These are phyloP conservation scores for Ustilago curta DNA, from an alignment of 1,284 basidiomycete genomes.

Conservation along the genomic window DNA sequence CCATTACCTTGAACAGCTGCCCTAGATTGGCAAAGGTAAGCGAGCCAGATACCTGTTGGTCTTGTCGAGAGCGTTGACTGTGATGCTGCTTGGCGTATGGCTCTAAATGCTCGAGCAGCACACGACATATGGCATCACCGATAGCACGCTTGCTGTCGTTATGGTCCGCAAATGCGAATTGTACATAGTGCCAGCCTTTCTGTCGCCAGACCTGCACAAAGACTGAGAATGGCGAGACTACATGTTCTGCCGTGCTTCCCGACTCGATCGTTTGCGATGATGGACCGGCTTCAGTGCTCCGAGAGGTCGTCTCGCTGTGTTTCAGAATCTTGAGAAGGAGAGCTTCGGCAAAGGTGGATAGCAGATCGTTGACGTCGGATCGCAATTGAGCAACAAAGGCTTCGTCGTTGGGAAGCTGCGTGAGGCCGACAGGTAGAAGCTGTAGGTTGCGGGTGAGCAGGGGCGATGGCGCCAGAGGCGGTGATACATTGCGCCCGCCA, in stretches of 20 bases:
- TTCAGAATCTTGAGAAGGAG: constrained; percentile 8
- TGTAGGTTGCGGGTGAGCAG: constrained; percentile 37
- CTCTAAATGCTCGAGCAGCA: constrained; percentile 20
- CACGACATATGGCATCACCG: constrained; percentile 33
- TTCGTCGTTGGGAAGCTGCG: constrained; percentile 37
- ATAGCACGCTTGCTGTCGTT: constrained; percentile 32
- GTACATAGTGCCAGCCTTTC: constrained; percentile 38
- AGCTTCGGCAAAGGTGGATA: constrained; percentile 28
- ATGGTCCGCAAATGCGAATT: constrained; percentile 49
- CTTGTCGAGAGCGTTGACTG: too few species aligned
- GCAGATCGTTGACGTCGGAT: constrained; percentile 29
- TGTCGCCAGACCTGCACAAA: constrained; percentile 28
- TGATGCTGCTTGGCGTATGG: constrained; percentile 12
- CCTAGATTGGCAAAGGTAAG: constrained; percentile 21
- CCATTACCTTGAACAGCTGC: constrained; percentile 24
- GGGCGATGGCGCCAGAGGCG: constrained; percentile 35
- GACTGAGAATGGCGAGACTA: constrained; percentile 31
- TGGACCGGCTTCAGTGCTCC: neutral
- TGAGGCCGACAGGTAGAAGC: constrained; percentile 41
- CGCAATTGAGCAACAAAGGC: constrained; percentile 26
- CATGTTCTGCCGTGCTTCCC: neutral
- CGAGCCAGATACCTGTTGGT: neutral
- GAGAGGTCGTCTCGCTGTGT: too few species aligned
- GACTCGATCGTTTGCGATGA: neutral
- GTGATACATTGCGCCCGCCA: constrained; percentile 32